phyloP scores from a whole-genome alignment of 176 grass and related monocot genomes.

The Bromus sterilis region DNA sequence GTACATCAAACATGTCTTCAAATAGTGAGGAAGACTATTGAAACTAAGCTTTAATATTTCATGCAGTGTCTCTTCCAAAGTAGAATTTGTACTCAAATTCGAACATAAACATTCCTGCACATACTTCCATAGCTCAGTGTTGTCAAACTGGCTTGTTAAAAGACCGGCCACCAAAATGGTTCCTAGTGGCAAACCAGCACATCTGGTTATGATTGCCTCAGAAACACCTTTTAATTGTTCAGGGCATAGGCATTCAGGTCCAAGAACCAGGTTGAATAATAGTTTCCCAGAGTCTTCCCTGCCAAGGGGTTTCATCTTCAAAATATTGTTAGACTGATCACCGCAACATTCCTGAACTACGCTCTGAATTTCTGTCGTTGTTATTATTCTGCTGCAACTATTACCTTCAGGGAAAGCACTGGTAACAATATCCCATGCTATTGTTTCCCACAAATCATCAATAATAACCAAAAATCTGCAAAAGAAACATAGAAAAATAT shows the following conservation, averaged over 20 bases:
- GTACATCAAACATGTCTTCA: background rate
- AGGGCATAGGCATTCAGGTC: background rate
- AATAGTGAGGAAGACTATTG: background rate
- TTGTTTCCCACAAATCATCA: slow-evolving; percentile 6
- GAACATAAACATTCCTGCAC: background rate
- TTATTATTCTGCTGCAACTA: background rate
- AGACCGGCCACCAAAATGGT: background rate
- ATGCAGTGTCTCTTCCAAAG: background rate
- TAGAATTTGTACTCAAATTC: background rate
- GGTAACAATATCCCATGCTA: background rate
- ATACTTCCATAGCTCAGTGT: background rate
- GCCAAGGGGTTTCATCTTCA: background rate
- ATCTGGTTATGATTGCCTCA: background rate
- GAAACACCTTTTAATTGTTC: background rate
- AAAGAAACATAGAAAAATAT: background rate
- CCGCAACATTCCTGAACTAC: background rate
- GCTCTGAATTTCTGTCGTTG: background rate
- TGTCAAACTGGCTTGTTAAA: background rate
- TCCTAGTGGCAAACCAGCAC: slow-evolving; percentile 1
- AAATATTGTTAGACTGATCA: background rate
- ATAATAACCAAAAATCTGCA: background rate
- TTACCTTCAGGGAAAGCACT: background rate
- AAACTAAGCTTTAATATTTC: background rate
- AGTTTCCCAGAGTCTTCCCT: background rate
- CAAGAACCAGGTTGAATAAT: background rate